phyloP scores from a whole-genome alignment of 352 stramenopile species.

The Globisporangium ultimum region DNA sequence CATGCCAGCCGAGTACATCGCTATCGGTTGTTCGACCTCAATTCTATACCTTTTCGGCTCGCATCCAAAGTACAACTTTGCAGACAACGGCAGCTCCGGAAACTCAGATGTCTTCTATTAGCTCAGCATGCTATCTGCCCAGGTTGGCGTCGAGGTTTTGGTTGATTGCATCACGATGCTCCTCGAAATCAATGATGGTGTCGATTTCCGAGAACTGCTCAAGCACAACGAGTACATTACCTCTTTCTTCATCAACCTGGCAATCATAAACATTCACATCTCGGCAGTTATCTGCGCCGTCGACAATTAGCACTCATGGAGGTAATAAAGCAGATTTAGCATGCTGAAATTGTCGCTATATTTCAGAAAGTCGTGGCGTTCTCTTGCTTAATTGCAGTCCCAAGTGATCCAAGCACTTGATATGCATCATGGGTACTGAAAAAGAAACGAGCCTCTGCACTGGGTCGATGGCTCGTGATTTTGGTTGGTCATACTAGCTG shows the following conservation, averaged over 20 bases:
- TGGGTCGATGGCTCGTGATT: no score
- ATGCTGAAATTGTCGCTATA: no score
- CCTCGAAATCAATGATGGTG: conserved; percentile 21
- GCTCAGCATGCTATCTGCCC: conserved; percentile 10
- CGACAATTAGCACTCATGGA: no score
- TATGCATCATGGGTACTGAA: no score
- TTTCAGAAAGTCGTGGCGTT: no score
- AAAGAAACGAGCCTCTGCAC: no score
- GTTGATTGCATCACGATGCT: conserved; percentile 22
- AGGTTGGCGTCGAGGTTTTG: conserved; percentile 18
- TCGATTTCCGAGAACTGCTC: conserved; percentile 24
- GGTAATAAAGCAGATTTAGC: no score
- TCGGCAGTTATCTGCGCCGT: conserved; percentile 19
- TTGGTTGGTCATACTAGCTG: no score
- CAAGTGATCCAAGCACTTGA: no score
- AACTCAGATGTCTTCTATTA: conserved; percentile 6
- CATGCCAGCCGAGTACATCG: conserved; percentile 44
- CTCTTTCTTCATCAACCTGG: conserved; percentile 24
- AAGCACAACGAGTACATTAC: conserved; percentile 23
- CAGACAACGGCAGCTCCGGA: background rate
- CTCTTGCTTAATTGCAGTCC: no score
- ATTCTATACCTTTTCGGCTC: conserved; percentile 27
- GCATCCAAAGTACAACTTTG: conserved; percentile 28
- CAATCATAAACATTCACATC: conserved; percentile 31
- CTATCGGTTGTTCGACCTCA: conserved; percentile 27